Evolutionary conservation across 192 early-diverging fungal genomes (phyloP), one percentile per base, ranked within the genome.

Genomic region (Gigaspora rosea): DNA sequence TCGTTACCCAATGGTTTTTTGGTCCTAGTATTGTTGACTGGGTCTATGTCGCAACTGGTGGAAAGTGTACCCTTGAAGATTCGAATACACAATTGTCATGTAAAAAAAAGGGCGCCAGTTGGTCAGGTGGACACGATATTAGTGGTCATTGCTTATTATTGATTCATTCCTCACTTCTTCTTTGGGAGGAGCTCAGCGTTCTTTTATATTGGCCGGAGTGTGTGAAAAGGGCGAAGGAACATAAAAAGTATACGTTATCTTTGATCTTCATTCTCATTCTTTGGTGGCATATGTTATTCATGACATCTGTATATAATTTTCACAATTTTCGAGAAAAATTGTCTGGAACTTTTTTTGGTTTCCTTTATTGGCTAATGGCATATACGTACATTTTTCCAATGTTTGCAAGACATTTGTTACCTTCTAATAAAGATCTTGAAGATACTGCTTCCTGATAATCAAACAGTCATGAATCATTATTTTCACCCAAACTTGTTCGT

Each of bases 131-230:
- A 6, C 89, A 95, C 78, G 96, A 97, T 86, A 82, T 96, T 22
- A 93, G 91, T 0, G 96, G 96, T 33, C 96, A 97, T 82, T 94
- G 93, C 79, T 90, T 97, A 63, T 79, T 95, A 79, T 79, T 95
- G 74, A 86, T 91, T 3, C 94, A 95, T 81, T 85, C 92, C 65
- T 92, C 84, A 22, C 82, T 95, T 59, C 88, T 94, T 76, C 78
- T 94, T 58, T 84, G 82, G 83, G 92, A 93, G 72, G 93, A 94
- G 73, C 77, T 91, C 6, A 81, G 78, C 0, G 80, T 84, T 57
- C 71, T 81, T 22, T 75, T 84, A 67, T 85, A 82, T 51, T 54
- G 73, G 4, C 73, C 74, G 18, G 49, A 78, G 20, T 66, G 72
- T 57, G 57, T 74, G 65, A 68, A 72, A 69, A 59, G 32, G 8